These are phyloP conservation scores for Veloboletus limbatus DNA, from an alignment of 1,284 basidiomycete species.

Conservation along the genomic window DNA sequence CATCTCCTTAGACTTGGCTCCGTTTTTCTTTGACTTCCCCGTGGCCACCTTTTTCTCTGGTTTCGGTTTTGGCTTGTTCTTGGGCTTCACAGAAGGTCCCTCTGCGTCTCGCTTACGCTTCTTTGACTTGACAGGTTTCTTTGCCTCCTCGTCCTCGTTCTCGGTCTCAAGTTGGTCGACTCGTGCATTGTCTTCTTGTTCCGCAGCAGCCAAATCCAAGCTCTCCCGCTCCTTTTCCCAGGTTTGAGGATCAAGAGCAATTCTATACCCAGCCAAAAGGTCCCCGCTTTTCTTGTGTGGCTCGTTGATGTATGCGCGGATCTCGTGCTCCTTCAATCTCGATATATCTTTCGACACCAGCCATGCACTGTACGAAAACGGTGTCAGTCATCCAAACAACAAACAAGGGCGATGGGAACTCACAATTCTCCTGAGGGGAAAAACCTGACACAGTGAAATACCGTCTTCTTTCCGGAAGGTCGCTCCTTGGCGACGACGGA, in stretches of 20 bases:
- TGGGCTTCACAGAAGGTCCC: constrained; percentile 41
- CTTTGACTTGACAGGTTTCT: constrained; percentile 53
- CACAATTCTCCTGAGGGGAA: constrained; percentile 92
- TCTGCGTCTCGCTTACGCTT: constrained; percentile 60
- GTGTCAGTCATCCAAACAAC: constrained; percentile 14
- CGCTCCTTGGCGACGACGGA: constrained; percentile 62
- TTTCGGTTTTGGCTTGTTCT: constrained; percentile 37
- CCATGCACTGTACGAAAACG: constrained; percentile 67
- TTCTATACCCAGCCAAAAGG: constrained; percentile 77
- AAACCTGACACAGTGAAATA: constrained; percentile 80
- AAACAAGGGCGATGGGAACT: constrained; percentile 37
- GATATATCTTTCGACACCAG: constrained; percentile 80
- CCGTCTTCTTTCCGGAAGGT: constrained; percentile 65
- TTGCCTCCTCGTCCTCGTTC: constrained; percentile 40
- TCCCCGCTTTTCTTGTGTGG: constrained; percentile 74
- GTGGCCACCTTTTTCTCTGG: constrained; percentile 37
- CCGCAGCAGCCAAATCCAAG: constrained; percentile 43
- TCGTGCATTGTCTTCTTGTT: constrained; percentile 61
- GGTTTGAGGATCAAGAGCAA: constrained; percentile 75
- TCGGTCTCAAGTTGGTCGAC: constrained; percentile 70
- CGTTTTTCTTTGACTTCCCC: constrained; percentile 53
- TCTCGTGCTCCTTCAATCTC: constrained; percentile 75
- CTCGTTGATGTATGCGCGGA: constrained; percentile 78
- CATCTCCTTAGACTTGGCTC: constrained; percentile 58
- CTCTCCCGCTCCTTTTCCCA: constrained; percentile 68